Evolutionary conservation across 1,284 basidiomycete species (phyloP).

Genomic region (Pascua guehoae): DNA sequence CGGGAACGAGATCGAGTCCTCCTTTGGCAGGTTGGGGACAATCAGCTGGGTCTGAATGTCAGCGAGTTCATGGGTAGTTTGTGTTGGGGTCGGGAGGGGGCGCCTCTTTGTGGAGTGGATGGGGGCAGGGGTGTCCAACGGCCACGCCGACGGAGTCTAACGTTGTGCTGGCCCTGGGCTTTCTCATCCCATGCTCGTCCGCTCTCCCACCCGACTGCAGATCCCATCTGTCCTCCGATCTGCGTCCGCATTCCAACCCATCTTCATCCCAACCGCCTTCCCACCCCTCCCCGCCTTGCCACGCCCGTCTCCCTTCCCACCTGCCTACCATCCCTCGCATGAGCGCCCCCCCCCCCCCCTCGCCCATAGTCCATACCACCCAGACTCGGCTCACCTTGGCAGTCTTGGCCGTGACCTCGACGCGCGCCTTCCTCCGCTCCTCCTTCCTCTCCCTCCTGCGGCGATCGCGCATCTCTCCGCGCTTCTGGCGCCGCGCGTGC

Average conservation of each 20-base stretch:
- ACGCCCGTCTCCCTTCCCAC: not conserved
- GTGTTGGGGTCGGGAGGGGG: no score
- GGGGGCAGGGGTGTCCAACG: no score
- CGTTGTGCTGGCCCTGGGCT: no score
- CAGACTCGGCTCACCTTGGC: constrained; percentile 41
- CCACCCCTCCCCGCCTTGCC: not conserved
- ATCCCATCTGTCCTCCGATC: no score
- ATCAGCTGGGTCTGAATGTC: constrained; percentile 63
- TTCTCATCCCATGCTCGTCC: no score
- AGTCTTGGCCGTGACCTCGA: constrained; percentile 38
- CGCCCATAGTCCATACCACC: not conserved
- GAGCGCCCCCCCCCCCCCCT: constrained; percentile 6
- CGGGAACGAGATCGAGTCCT: constrained; percentile 66
- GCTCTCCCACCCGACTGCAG: no score
- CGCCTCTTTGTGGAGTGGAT: no score
- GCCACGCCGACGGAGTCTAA: no score
- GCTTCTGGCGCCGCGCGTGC: constrained; percentile 68
- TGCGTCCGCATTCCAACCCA: not conserved
- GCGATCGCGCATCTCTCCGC: constrained; percentile 76
- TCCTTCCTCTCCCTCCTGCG: constrained; percentile 78
- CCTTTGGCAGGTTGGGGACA: constrained; percentile 52
- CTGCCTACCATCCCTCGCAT: no score
- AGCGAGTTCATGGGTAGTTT: not conserved
- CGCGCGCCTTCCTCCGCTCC: constrained; percentile 61
- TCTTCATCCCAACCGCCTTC: not conserved